These are phyloP conservation scores for Pythium phragmitis DNA, from an alignment of 352 stramenopile species.

Conservation along the genomic window DNA sequence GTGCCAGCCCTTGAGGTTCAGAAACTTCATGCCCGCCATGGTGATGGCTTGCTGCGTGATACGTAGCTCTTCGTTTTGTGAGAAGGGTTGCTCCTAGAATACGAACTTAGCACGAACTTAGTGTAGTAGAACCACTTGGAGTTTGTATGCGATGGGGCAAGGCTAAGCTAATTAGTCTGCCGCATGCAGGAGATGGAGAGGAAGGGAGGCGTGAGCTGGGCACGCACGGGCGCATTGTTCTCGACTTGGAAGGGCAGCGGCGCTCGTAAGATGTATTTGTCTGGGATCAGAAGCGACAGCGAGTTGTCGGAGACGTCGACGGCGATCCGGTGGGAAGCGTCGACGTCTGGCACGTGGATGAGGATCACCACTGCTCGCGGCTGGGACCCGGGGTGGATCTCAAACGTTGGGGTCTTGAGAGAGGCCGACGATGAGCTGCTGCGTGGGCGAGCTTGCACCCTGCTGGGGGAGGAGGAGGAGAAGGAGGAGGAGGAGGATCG, in stretches of 20 bases:
- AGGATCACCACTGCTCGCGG: conserved; percentile 39
- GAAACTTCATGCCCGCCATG: conserved; percentile 82
- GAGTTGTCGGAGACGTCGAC: conserved; percentile 48
- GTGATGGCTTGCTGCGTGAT: background rate
- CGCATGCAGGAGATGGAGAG: conserved; percentile 20
- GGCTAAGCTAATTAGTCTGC: background rate
- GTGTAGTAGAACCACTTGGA: background rate
- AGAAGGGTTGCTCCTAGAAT: background rate
- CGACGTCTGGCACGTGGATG: conserved; percentile 49
- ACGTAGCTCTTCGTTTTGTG: background rate
- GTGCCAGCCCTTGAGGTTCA: conserved; percentile 81
- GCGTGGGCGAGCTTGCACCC: background rate
- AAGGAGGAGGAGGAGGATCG: background rate
- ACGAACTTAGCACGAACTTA: conserved; percentile 10
- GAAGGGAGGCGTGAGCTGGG: conserved; percentile 10
- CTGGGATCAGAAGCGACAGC: conserved; percentile 47
- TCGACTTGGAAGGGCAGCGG: conserved; percentile 51
- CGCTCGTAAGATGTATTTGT: conserved; percentile 54
- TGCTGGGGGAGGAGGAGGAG: background rate
- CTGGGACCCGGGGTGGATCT: conserved; percentile 33
- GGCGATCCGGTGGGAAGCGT: conserved; percentile 29
- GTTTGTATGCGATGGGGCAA: background rate
- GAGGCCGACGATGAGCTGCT: background rate
- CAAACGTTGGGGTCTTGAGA: conserved; percentile 41
- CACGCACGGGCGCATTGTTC: conserved; percentile 25